These are phyloP conservation scores for Penicillium turbatum DNA, from an alignment of 495 filamentous ascomycete species.

Conservation along the genomic window DNA sequence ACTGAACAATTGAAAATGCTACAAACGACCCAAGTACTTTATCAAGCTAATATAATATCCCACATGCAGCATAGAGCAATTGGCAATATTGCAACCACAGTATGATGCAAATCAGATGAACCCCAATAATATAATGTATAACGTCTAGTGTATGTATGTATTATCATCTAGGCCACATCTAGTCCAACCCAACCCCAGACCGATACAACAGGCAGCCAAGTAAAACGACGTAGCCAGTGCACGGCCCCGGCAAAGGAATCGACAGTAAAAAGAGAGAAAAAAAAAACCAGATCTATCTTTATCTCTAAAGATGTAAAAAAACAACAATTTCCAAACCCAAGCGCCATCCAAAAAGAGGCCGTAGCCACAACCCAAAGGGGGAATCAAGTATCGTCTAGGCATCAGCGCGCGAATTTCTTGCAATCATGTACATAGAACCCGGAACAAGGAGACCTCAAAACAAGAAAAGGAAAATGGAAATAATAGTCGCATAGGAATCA, in stretches of 20 bases:
- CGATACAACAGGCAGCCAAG: neutral
- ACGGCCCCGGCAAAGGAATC: neutral
- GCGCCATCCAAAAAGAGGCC: conserved; percentile 7
- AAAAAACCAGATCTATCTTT: neutral
- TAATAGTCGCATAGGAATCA: too few relatives aligned
- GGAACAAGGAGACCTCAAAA: neutral
- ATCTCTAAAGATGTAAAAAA: neutral
- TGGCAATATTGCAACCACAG: too few relatives aligned
- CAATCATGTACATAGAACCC: neutral
- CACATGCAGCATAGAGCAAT: too few relatives aligned
- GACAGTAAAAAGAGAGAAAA: neutral
- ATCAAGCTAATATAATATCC: too few relatives aligned
- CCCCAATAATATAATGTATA: neutral
- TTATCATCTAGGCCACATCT: neutral
- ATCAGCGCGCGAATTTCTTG: conserved; percentile 7
- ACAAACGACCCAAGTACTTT: too few relatives aligned
- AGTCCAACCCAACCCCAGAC: neutral
- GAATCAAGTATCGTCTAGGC: conserved; percentile 20
- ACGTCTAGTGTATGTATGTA: neutral
- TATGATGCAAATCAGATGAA: too few relatives aligned
- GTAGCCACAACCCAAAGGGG: conserved; percentile 5
- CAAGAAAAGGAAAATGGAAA: neutral
- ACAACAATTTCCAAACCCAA: neutral
- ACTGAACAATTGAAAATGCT: too few relatives aligned
- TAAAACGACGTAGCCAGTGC: neutral